These are phyloP conservation scores for Entomophthora muscae DNA, from an alignment of 371 early-diverging fungal genomes.

Conservation along the genomic window DNA sequence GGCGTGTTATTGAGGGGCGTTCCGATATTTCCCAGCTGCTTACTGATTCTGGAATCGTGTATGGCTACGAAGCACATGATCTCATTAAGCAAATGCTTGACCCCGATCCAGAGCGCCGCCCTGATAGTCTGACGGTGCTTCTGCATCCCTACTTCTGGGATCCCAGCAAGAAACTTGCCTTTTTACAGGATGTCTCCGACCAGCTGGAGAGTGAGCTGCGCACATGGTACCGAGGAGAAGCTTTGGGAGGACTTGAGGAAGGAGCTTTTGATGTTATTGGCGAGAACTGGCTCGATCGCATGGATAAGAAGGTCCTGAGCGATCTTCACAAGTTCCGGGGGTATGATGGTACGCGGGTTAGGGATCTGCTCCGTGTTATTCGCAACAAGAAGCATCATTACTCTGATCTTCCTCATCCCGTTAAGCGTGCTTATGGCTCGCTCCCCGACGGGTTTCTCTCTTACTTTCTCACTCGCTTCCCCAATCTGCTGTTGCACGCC, in stretches of 20 bases:
- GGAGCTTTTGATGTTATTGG: constrained; percentile 40
- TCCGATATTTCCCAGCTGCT: constrained; percentile 42
- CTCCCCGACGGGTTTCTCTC: constrained; percentile 71
- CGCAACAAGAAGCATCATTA: constrained; percentile 96
- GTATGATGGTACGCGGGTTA: constrained; percentile 68
- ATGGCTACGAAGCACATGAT: constrained; percentile 71
- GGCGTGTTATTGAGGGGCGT: constrained; percentile 58
- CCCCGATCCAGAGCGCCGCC: constrained; percentile 53
- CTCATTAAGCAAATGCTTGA: constrained; percentile 78
- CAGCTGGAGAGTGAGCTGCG: constrained; percentile 75
- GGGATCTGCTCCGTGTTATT: constrained; percentile 78
- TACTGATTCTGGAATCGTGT: constrained; percentile 35
- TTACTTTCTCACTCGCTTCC: constrained; percentile 84
- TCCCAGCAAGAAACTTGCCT: constrained; percentile 54
- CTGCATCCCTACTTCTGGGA: constrained; percentile 93
- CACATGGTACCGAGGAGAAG: constrained; percentile 17
- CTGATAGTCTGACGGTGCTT: constrained; percentile 50
- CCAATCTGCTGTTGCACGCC: constrained; percentile 61
- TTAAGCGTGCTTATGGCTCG: constrained; percentile 61
- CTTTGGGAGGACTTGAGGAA: constrained; percentile 46
- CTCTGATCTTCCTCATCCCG: constrained; percentile 68
- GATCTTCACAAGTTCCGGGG: constrained; percentile 77
- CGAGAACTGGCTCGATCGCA: constrained; percentile 60
- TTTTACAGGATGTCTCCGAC: constrained; percentile 88
- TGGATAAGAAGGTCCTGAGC: constrained; percentile 59